A percentile compares a stretch with the other conserved stretches of the same genome.
Evolutionary conservation across 352 stramenopile species (phyloP).

Genomic region (Hyaloperonospora brassicae): DNA sequence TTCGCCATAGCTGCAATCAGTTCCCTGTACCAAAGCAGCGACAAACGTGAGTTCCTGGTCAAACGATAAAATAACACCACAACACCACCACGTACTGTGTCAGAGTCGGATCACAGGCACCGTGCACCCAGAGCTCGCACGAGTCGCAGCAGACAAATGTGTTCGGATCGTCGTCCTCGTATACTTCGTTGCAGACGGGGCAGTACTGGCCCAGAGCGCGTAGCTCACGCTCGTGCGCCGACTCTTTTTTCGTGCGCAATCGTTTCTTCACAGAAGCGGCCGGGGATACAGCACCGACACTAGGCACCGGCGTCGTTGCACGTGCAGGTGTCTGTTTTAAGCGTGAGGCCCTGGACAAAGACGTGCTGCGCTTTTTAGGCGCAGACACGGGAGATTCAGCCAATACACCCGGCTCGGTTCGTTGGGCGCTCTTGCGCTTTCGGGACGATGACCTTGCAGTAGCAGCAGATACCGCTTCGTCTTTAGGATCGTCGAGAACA

Average conservation of each 20-base stretch:
- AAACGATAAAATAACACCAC: background rate
- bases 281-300: conserved; percentile 11
- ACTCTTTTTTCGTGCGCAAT: conserved; percentile 51
- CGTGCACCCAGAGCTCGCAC: conserved; percentile 85
- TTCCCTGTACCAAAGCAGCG: conserved; percentile 21
- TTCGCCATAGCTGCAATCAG: conserved; percentile 51
- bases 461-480: conserved; percentile 6
- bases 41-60: conserved; percentile 12
- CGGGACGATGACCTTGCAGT: conserved; percentile 20
- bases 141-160: conserved; percentile 86
- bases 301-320: conserved; percentile 9
- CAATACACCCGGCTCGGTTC: conserved; percentile 10
- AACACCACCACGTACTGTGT: conserved; percentile 40
- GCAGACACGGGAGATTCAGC: conserved; percentile 18
- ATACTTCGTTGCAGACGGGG: conserved; percentile 75
- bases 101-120: conserved; percentile 56
- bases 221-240: conserved; percentile 63
- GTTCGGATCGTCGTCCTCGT: conserved; percentile 80
- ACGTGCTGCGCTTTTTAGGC: conserved; percentile 29
- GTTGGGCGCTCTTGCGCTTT: conserved; percentile 26
- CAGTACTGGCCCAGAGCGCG: conserved; percentile 79
- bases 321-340: conserved; percentile 15
- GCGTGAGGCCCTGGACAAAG: conserved; percentile 15
- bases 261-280: conserved; percentile 36
- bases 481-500: conserved; percentile 5